Conservation (phyloP, 352 stramenopile species). For the Phytophthora podocarpi region DNA sequence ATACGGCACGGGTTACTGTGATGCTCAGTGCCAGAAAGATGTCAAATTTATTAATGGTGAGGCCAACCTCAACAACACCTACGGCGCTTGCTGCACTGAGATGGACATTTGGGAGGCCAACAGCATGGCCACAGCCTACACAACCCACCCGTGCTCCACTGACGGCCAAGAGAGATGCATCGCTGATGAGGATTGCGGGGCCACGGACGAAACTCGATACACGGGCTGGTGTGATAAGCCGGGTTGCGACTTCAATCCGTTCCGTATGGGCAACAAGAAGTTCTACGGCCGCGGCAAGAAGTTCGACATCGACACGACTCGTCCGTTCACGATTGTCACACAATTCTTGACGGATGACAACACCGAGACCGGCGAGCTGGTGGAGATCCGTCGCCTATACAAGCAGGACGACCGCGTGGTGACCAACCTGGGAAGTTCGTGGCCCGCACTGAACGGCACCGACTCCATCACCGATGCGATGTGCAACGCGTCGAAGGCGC, state of each 20-base stretch:
- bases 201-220: constrained; percentile 38
- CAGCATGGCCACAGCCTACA: constrained; percentile 44
- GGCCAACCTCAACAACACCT: constrained; percentile 52
- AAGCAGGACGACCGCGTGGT: constrained; percentile 48
- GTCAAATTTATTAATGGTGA: constrained; percentile 71
- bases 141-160: constrained; percentile 44
- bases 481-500: constrained; percentile 43
- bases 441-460: constrained; percentile 14
- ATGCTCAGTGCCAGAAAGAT: constrained; percentile 62
- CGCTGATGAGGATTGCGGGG: constrained; percentile 37
- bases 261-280: constrained; percentile 50
- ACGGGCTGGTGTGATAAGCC: constrained; percentile 62
- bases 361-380: constrained; percentile 43
- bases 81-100: constrained; percentile 63
- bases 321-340: constrained; percentile 57
- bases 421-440: constrained; percentile 32
- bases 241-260: constrained; percentile 64
- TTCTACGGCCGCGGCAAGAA: constrained; percentile 54
- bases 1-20: constrained; percentile 66
- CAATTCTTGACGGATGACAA: constrained; percentile 62
- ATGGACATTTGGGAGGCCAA: constrained; percentile 63
- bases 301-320: constrained; percentile 57
- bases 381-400: constrained; percentile 64
- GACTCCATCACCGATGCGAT: constrained; percentile 48
- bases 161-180: constrained; percentile 35